Evolutionary conservation across 2,329 filamentous ascomycete genomes (phyloP), one percentile per base, ranked within the genome.

Genomic region (Penicillium sp.): DNA sequence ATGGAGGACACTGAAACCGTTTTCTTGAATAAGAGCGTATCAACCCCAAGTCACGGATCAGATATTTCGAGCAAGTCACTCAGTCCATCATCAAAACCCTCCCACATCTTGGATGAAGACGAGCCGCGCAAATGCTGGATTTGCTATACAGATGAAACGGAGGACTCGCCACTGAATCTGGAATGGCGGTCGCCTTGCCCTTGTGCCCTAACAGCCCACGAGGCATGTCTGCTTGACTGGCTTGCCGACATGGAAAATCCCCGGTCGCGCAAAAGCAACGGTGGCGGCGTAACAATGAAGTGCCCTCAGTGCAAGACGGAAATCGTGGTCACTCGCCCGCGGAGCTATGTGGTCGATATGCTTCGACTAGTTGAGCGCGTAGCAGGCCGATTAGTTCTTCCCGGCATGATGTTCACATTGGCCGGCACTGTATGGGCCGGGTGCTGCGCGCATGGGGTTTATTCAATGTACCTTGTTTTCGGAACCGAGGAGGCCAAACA

Each of bases 281-380:
- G 70, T 72, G 80, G 72, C 21, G 71, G 70, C 29, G 84, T 85
- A 53, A 86, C 87, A 60, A 85, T 97, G 61, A 79, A 84, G 53
- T 99, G 94, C 71, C 93, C 93, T 2, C 90, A 96, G 61, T 99
- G 94, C 82, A 94, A 96, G 72, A 83, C 86, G 2, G 83, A 86
- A 63, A 96, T 97, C 67, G 79, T 84, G 51, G 80, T 97, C 29
- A 84, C 88, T 50, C 87, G 92, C 48, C 89, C 90, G 15, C 84
- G 82, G 67, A 92, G 92, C 68, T 78, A 84, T 23, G 75, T 94
- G 23, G 85, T 97, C 29, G 84, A 88, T 52, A 67, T 87, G 0
- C 83, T 87, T 59, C 84, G 88, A 50, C 72, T 78, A 16, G 61
- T 90, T 10, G 82, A 88, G 65, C 76, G 79, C 38, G 70, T 76